Evolutionary conservation across 2,329 filamentous ascomycete genomes (phyloP), one percentile per base, ranked within the genome.

Genomic region (Arthroderma sp.): DNA sequence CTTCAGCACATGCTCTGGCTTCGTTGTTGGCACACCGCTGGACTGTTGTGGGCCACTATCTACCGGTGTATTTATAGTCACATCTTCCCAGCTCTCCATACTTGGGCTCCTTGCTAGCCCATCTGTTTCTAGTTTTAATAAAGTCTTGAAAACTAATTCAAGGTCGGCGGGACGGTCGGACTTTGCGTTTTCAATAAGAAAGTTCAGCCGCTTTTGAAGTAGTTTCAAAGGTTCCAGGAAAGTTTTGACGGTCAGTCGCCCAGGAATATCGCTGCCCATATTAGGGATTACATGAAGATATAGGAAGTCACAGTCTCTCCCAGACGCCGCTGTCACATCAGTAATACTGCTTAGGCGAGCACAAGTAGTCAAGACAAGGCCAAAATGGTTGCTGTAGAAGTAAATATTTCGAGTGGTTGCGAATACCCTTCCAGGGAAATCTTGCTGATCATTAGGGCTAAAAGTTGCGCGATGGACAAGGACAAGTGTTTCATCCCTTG

Each of bases 331-430:
- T 27, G 86, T 95, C 36, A 96, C 85, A 62, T 96, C 91, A 6
- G 79, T 78, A 46, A 98, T 85, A 15, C 75, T 79, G 44, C 80
- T 75, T 46, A 98, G 71, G 44, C 74, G 78, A 42, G 93, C 77
- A 10, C 77, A 77, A 42, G 87, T 89, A 1, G 89, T 84, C 32
- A 94, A 73, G 1, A 96, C 83, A 4, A 98, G 73, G 4, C 91
- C 91, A 60, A 95, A 80, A 58, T 95, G 85, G 57, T 96, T 84
- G 55, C 88, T 93, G 64, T 95, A 98, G 59, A 98, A 96, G 62
- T 94, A 96, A 60, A 98, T 80, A 51, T 88, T 83, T 49, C 82
- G 80, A 0, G 81, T 74, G 0, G 89, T 96, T 48, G 94, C 80
- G 60, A 93, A 98, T 27, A 94, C 80, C 43, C 91, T 78, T 1